Base-by-base conservation (phyloP, 192 early-diverging fungal species). In the Borealophlyctis nickersoniae region DNA sequence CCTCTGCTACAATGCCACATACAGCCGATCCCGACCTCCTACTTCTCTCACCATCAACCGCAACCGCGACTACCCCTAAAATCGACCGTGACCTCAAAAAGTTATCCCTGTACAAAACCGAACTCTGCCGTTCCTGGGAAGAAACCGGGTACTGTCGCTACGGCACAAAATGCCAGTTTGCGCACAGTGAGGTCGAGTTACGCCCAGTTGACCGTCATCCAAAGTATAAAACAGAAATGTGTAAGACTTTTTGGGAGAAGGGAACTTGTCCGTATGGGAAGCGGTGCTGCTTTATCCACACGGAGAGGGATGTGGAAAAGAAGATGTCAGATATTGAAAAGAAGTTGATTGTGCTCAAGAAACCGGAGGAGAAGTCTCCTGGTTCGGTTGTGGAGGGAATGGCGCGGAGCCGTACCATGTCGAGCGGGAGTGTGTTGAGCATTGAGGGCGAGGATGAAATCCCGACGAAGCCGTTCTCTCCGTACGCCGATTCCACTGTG, bases 241-340 rank as follows among this genome's bases (percentile, higher is more conserved):
- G 96, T 77, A 91, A 86, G 49, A 94, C 92, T 32, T 98, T 88
- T 77, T 88, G 84, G 78, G 82, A 87, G 52, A 86, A 87, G 1
- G 94, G 96, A 22, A 88, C 86, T 27, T 98, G 96, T 72, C 89
- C 89, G 2, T 98, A 96, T 71, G 93, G 93, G 26, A 88, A 87
- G 63, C 91, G 96, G 33, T 98, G 96, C 75, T 94, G 92, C 59
- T 98, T 98, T 73, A 88, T 94, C 50, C 94, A 96, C 60, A 83
- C 77, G 2, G 70, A 70, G 27, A 22, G 52, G 16, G 62, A 64
- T 56, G 50, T 56, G 13, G 52, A 66, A 22, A 66, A 66, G 63
- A 26, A 60, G 30, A 60, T 63, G 22, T 22, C 52, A 14, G 61
- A 59, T 33, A 63, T 59, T 58, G 61, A 63, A n/a, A 23, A 58